Conservation (phyloP, 345 rosid genomes). For the Bretschneidera sinensis region DNA sequence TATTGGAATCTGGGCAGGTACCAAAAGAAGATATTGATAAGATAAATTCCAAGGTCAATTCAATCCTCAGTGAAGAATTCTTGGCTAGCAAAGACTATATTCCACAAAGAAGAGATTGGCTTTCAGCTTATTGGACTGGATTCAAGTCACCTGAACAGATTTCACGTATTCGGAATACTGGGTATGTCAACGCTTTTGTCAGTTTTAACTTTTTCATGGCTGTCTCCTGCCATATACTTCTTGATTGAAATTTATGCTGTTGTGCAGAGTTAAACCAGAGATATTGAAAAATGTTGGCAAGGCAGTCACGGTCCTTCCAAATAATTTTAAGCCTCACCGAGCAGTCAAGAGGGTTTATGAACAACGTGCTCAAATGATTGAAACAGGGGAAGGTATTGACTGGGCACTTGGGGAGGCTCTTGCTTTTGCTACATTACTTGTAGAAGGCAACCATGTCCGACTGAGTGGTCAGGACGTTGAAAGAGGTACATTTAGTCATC, state of each 20-base stretch:
- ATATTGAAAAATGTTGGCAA: slow-evolving; percentile 79
- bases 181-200: slow-evolving; percentile 33
- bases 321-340: slow-evolving; percentile 67
- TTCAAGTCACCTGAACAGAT: slow-evolving; percentile 79
- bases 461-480: slow-evolving; percentile 92
- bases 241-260: slow-evolving; percentile 12
- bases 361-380: slow-evolving; percentile 71
- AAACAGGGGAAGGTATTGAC: slow-evolving; percentile 78
- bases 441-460: slow-evolving; percentile 88
- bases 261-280: slow-evolving; percentile 72
- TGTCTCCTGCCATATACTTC: neutral
- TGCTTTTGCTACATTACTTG: slow-evolving; percentile 70
- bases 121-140: slow-evolving; percentile 76
- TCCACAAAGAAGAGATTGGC: slow-evolving; percentile 73
- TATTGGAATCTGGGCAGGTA: slow-evolving; percentile 62
- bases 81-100: slow-evolving; percentile 69
- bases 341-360: slow-evolving; percentile 78
- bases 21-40: slow-evolving; percentile 45
- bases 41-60: slow-evolving; percentile 58
- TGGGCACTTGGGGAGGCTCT: slow-evolving; percentile 86
- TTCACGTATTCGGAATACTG: slow-evolving; percentile 74
- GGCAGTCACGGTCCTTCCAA: slow-evolving; percentile 63
- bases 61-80: slow-evolving; percentile 69
- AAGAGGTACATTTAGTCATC: slow-evolving; percentile 83
- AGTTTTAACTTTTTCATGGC: slow-evolving; percentile 4